Evolutionary conservation across 345 rosid species (phyloP).

Genomic region (Eutrema japonicum): DNA sequence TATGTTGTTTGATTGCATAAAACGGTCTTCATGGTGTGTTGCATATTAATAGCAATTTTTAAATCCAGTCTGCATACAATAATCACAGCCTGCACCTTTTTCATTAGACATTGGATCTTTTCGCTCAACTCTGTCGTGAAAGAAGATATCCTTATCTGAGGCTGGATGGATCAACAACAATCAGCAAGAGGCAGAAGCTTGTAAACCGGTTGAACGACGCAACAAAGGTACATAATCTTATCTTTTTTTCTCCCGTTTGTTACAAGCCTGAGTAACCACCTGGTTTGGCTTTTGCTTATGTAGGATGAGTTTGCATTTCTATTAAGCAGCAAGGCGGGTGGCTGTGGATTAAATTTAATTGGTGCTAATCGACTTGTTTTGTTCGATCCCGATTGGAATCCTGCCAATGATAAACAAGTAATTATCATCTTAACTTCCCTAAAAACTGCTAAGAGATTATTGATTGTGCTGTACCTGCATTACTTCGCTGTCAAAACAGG

Average conservation of each 20-base stretch:
- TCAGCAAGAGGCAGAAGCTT: constrained; percentile 93
- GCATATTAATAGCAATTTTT: constrained; percentile 12
- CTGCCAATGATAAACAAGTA: constrained; percentile 99
- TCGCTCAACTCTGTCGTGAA: constrained; percentile 96
- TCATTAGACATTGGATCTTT: constrained; percentile 91
- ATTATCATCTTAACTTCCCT: constrained; percentile 23
- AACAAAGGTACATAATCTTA: constrained; percentile 60
- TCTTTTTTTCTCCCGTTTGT: constrained; percentile 6
- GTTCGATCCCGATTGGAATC: constrained; percentile 99
- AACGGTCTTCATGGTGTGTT: constrained; percentile 24
- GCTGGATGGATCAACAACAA: constrained; percentile 94
- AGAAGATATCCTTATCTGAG: constrained; percentile 92
- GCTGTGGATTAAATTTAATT: constrained; percentile 96
- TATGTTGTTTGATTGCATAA: constrained; percentile 26
- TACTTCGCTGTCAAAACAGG: constrained; percentile 53
- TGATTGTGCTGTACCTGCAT: constrained; percentile 40
- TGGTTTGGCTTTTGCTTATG: constrained; percentile 37
- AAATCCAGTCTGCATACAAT: constrained; percentile 30
- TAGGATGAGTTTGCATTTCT: constrained; percentile 98
- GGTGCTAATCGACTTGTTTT: constrained; percentile 93
- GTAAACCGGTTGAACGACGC: constrained; percentile 87
- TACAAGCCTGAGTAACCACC: constrained; percentile 23
- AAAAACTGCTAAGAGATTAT: constrained; percentile 18
- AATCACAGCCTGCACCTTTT: constrained; percentile 30
- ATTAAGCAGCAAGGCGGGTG: constrained; percentile 98